phyloP scores from a whole-genome alignment of 495 filamentous ascomycete species.

The Podospora pseudopauciseta region DNA sequence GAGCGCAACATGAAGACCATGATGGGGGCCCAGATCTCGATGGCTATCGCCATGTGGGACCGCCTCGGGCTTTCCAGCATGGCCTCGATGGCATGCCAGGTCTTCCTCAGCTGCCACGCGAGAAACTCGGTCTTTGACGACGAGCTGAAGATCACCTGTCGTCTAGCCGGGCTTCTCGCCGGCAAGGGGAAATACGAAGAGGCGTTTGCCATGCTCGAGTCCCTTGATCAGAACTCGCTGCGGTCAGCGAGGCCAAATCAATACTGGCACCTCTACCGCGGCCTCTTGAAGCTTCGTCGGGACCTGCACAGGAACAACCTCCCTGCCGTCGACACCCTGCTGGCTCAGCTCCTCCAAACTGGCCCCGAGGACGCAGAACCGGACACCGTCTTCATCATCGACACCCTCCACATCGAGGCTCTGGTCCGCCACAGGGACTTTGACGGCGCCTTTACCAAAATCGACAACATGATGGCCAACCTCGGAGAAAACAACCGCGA shows the following conservation, averaged over 20 bases:
- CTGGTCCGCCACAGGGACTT: constrained; percentile 62
- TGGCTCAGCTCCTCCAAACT: constrained; percentile 55
- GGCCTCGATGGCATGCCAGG: constrained; percentile 64
- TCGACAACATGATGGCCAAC: constrained; percentile 63
- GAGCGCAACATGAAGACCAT: constrained; percentile 68
- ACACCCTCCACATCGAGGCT: constrained; percentile 67
- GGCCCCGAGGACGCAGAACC: constrained; percentile 52
- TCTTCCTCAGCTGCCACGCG: constrained; percentile 73
- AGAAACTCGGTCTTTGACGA: constrained; percentile 68
- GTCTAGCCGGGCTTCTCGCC: constrained; percentile 45
- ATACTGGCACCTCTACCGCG: constrained; percentile 71
- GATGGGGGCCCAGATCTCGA: constrained; percentile 67
- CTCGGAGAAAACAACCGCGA: constrained; percentile 71
- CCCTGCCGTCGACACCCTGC: constrained; percentile 61
- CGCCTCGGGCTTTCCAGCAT: constrained; percentile 69
- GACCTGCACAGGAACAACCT: constrained; percentile 69
- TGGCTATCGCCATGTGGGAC: constrained; percentile 69
- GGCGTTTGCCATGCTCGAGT: constrained; percentile 62
- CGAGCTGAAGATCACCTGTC: constrained; percentile 57
- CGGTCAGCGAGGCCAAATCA: constrained; percentile 75
- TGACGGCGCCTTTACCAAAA: constrained; percentile 57
- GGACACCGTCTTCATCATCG: constrained; percentile 67
- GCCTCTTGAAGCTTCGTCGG: constrained; percentile 65
- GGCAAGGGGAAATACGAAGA: constrained; percentile 66
- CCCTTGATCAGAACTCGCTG: constrained; percentile 61